Base-by-base conservation (phyloP, 2,329 filamentous ascomycete genomes). In the Stachybotrys elegans region DNA sequence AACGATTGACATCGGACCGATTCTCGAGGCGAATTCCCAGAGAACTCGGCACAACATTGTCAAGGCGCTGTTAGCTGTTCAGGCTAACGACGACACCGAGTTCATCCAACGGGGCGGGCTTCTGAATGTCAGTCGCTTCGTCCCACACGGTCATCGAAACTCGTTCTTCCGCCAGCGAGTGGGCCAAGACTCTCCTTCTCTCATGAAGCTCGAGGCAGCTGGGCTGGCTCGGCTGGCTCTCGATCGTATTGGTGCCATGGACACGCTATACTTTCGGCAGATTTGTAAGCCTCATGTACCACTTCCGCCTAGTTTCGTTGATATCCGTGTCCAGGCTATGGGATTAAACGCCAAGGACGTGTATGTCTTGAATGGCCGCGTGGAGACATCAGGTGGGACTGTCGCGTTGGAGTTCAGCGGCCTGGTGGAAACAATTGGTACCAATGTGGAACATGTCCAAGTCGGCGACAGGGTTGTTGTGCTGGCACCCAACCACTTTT, bases 401-500 rank as follows among this genome's bases (percentile, higher is more conserved):
- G 54, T 43, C 12, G 45, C 50, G 2, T 37, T 55, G 7, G 61
- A 65, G 13, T 59, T 55, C 44, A 25, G 35, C n/a, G 61, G 60
- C 16, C 23, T 59, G 3, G 54, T 64, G 2, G 45, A 34, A 13
- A 42, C 48, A 1, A 34, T 51, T 14, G 57, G 59, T 3, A 8
- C 44, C 13, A 38, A 39, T 3, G 45, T 54, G 6, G 23, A 22
- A 8, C 38, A 40, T 13, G 12, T 62, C 14, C 42, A 48, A 16
- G 14, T 48, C 1, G 56, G 60, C 6, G 58, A 64, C 37, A 44
- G 56, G 1, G 59, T 62, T 9, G 55, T 58, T 7, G 59, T 45
- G 3, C 46, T 51, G 27, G 48, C 51, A 2, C 57, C 58, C 0
- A 43, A 32, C 36, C 45, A 53, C 22, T 54, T 62, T 23, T 45